Percentiles rank a stretch among this genome's conserved stretches.
Evolutionary conservation across 2,329 filamentous ascomycete species (phyloP).

Genomic region (Cladosporium oxysporum): DNA sequence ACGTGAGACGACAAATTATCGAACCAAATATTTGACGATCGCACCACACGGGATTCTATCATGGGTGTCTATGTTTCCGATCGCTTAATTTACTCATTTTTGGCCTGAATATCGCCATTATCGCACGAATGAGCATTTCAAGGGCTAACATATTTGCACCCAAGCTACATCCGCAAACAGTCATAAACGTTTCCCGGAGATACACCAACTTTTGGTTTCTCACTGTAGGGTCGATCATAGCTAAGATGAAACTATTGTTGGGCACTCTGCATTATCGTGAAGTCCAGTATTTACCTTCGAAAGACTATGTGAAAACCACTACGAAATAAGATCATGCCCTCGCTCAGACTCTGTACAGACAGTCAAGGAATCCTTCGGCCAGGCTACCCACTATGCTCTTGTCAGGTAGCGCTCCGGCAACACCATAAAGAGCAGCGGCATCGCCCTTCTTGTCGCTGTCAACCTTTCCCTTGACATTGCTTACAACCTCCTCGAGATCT

Average conservation of each 20-base stretch:
- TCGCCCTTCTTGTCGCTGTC: constrained; percentile 67
- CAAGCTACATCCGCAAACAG: not conserved
- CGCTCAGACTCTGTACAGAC: constrained; percentile 6
- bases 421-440: constrained; percentile 86
- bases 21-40: not conserved
- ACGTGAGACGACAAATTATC: not conserved
- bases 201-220: not conserved
- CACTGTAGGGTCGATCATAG: not conserved
- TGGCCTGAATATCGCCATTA: not conserved
- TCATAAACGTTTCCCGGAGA: not conserved
- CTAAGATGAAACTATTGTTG: not conserved
- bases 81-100: not conserved
- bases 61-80: not conserved
- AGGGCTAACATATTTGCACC: not conserved
- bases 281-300: constrained; percentile 17
- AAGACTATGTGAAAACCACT: not conserved
- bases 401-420: constrained; percentile 91
- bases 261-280: constrained; percentile 1
- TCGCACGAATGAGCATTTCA: not conserved
- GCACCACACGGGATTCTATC: not conserved
- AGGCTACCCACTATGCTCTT: constrained; percentile 92
- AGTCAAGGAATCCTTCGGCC: constrained; percentile 84
- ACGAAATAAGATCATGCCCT: not conserved
- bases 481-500: constrained; percentile 64
- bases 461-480: constrained; percentile 74